Conservation (phyloP, 1,284 basidiomycete genomes). For the Apiotrichum laibachii region DNA sequence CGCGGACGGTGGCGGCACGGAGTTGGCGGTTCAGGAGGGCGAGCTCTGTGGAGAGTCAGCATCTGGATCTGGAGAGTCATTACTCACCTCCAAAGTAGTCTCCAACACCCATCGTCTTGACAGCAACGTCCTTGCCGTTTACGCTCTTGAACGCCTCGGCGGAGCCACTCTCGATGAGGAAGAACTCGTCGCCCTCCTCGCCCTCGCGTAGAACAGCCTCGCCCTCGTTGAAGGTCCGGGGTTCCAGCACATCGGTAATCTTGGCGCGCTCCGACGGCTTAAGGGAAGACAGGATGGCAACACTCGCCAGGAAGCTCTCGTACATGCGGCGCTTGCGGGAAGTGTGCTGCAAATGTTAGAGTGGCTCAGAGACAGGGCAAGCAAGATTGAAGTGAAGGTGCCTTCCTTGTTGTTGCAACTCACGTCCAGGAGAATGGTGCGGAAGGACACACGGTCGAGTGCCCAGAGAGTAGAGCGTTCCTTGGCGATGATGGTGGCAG, state of each 20-base stretch:
- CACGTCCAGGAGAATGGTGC: constrained; percentile 87
- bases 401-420: constrained; percentile 23
- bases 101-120: constrained; percentile 77
- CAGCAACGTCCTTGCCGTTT: constrained; percentile 65
- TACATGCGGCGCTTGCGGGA: constrained; percentile 89
- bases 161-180: constrained; percentile 90
- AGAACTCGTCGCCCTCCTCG: constrained; percentile 94
- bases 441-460: constrained; percentile 94
- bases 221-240: constrained; percentile 75
- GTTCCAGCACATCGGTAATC: constrained; percentile 91
- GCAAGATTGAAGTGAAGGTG: neutral
- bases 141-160: constrained; percentile 79
- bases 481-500: constrained; percentile 85
- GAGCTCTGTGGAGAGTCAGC: constrained; percentile 59
- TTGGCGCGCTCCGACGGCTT: constrained; percentile 87
- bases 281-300: constrained; percentile 80
- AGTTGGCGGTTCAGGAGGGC: constrained; percentile 80
- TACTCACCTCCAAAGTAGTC: constrained; percentile 95
- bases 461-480: constrained; percentile 87
- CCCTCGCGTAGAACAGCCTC: constrained; percentile 86
- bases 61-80: neutral
- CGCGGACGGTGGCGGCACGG: constrained; percentile 90
- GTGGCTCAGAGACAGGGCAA: neutral
- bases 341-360: constrained; percentile 55
- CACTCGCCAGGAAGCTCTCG: constrained; percentile 89